Conservation (phyloP, 441 rosid genomes). For the Gossypium lobatum region DNA sequence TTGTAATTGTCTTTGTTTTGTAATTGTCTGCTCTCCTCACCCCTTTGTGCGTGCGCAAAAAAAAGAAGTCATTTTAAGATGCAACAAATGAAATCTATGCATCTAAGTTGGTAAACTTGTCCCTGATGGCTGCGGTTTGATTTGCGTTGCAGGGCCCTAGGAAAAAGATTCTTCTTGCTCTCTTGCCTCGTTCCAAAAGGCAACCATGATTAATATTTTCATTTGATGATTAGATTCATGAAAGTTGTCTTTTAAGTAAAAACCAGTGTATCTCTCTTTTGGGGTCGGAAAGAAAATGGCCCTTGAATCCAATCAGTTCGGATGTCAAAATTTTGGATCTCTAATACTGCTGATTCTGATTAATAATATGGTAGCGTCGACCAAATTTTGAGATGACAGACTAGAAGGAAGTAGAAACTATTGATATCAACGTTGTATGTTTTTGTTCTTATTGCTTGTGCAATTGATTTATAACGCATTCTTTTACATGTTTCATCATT, state of each 20-base stretch:
- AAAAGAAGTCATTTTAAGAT: not conserved
- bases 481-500: too few species aligned
- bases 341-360: not conserved
- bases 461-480: too few species aligned
- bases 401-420: too few species aligned
- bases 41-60: not conserved
- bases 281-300: conserved; percentile 11
- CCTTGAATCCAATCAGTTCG: not conserved
- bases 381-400: too few species aligned
- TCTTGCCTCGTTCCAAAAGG: conserved; percentile 47
- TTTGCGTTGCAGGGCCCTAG: conserved; percentile 70
- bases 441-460: too few species aligned
- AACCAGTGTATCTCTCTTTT: conserved; percentile 8
- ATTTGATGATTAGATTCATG: not conserved
- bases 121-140: conserved; percentile 9
- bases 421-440: too few species aligned
- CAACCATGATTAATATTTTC: conserved; percentile 23
- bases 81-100: not conserved
- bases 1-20: not conserved
- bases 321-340: conserved; percentile 17
- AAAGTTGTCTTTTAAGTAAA: not conserved
- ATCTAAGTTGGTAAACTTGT: not conserved
- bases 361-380: not conserved
- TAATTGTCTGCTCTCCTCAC: too few species aligned
- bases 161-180: conserved; percentile 80